phyloP scores from a whole-genome alignment of 208 protist genomes.

The Chromosphaera perkinsii region DNA sequence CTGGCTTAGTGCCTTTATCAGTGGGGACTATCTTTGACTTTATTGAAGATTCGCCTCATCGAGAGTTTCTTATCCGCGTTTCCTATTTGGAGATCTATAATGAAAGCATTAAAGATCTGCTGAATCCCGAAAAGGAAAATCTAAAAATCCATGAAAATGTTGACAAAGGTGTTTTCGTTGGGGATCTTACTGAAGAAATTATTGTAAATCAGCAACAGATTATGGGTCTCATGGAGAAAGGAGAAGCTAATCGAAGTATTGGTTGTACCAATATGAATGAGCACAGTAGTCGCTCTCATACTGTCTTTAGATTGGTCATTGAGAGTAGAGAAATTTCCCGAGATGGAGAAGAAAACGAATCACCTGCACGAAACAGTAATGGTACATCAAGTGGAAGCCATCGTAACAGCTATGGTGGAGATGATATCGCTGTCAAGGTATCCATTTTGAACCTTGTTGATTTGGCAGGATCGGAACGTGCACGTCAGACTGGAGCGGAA shows the following conservation, averaged over 20 bases:
- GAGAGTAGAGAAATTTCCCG: conserved; percentile 48
- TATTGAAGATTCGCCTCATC: conserved; percentile 15
- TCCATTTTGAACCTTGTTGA: conserved; percentile 86
- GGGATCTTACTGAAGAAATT: background rate
- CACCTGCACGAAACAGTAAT: background rate
- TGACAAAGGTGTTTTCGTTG: conserved; percentile 1
- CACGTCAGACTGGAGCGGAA: conserved; percentile 75
- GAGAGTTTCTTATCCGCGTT: conserved; percentile 60
- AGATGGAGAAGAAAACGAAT: background rate
- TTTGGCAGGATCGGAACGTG: conserved; percentile 90
- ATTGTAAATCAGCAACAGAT: background rate
- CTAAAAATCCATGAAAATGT: conserved; percentile 49
- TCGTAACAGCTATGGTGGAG: background rate
- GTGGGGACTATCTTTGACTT: conserved; percentile 23
- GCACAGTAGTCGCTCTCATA: conserved; percentile 85
- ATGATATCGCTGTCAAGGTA: conserved; percentile 27
- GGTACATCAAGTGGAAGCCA: background rate
- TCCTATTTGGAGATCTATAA: conserved; percentile 76
- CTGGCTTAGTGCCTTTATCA: conserved; percentile 5
- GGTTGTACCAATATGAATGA: conserved; percentile 87
- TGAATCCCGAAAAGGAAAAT: conserved; percentile 43
- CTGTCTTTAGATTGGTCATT: conserved; percentile 86
- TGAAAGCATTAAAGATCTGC: conserved; percentile 62
- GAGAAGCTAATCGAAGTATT: conserved; percentile 39
- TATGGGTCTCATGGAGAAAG: background rate